phyloP scores from a whole-genome alignment of 225 moss, liverwort and hornwort genomes.

The Polytrichum formosum region DNA sequence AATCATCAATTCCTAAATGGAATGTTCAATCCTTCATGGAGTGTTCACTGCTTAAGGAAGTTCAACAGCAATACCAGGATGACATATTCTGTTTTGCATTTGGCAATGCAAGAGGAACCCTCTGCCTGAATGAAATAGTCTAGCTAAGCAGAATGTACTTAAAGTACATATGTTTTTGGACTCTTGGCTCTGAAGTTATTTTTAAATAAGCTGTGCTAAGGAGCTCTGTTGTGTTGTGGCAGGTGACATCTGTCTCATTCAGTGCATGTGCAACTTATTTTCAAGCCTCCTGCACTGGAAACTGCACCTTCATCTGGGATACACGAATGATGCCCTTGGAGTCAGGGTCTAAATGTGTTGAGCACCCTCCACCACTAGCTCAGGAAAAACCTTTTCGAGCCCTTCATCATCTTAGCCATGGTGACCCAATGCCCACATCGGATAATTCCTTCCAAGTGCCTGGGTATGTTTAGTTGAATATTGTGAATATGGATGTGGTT shows the following conservation, averaged over 20 bases:
- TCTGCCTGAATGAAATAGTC: too few species aligned
- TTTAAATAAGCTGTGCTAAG: not conserved
- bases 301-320: conserved; percentile 87
- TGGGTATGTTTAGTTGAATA: conserved; percentile 41
- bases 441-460: conserved; percentile 85
- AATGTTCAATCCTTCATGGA: too few species aligned
- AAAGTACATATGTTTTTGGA: too few species aligned
- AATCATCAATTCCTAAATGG: too few species aligned
- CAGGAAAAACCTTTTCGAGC: conserved; percentile 61
- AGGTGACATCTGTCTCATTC: conserved; percentile 90
- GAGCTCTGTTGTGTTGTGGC: conserved; percentile 13
- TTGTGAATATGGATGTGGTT: too few species aligned
- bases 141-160: too few species aligned
- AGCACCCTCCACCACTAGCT: conserved; percentile 49
- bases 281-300: conserved; percentile 79
- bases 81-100: too few species aligned
- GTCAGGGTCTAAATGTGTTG: conserved; percentile 50
- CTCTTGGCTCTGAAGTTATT: too few species aligned
- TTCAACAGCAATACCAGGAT: too few species aligned
- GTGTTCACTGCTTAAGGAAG: too few species aligned
- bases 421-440: conserved; percentile 80
- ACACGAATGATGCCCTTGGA: conserved; percentile 88
- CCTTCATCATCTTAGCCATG: conserved; percentile 89
- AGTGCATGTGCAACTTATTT: conserved; percentile 88
- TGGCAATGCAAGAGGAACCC: too few species aligned